Percentiles rank a stretch among this genome's conserved stretches.
These are phyloP conservation scores for Heterococcus sp. DNA, from an alignment of 108 stramenopile species.

Conservation along the genomic window DNA sequence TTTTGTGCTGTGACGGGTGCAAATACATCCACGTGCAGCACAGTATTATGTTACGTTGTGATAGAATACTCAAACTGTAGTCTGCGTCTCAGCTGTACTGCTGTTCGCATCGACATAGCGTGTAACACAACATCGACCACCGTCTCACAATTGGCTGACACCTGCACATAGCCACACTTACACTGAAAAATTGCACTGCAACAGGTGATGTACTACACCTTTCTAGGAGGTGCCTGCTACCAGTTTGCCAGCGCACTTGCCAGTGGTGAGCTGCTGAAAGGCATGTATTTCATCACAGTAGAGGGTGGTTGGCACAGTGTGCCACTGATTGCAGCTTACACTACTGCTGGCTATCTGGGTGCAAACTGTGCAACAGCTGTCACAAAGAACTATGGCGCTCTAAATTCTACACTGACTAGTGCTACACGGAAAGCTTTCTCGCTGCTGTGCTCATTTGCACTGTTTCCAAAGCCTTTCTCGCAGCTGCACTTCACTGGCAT, in stretches of 20 bases:
- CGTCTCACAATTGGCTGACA: background rate
- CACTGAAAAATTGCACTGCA: background rate
- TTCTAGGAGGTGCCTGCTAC: background rate
- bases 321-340: background rate
- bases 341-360: conserved; percentile 4
- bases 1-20: background rate
- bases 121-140: background rate
- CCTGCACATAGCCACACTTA: background rate
- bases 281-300: background rate
- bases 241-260: background rate
- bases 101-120: background rate
- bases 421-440: conserved; percentile 7
- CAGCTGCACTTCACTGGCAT: conserved; percentile 1
- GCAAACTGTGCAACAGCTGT: conserved; percentile 6
- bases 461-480: conserved; percentile 23
- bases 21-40: background rate
- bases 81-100: background rate
- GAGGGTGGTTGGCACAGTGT: background rate
- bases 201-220: background rate
- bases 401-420: conserved; percentile 5
- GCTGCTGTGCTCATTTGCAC: conserved; percentile 1
- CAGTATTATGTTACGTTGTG: background rate
- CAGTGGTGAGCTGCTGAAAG: background rate
- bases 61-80: background rate
- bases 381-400: conserved; percentile 21